These are phyloP conservation scores for Penicillium italicum DNA, from an alignment of 2,329 filamentous ascomycete species.

Conservation along the genomic window DNA sequence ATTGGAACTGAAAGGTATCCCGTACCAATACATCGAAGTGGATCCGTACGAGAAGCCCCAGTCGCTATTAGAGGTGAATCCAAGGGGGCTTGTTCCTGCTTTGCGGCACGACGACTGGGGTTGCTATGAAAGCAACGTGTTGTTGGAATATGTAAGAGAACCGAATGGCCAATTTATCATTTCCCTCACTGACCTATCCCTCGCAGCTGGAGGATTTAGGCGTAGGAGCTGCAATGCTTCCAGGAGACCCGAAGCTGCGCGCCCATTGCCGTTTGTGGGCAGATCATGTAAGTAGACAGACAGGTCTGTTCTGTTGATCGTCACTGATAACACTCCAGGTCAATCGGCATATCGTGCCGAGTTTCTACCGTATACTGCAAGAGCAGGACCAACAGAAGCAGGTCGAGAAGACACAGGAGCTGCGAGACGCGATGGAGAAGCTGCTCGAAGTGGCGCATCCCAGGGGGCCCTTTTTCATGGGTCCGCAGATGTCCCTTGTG, in stretches of 20 bases:
- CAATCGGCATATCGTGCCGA: conserved; percentile 70
- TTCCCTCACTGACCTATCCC: conserved; percentile 7
- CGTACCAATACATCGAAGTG: conserved; percentile 83
- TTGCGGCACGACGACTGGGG: conserved; percentile 76
- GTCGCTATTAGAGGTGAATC: conserved; percentile 69
- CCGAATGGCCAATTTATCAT: not conserved
- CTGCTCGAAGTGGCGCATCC: conserved; percentile 56
- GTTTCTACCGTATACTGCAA: conserved; percentile 71
- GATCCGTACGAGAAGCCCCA: conserved; percentile 74
- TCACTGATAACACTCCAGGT: conserved; percentile 50
- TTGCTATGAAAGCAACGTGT: conserved; percentile 74
- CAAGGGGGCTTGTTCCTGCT: conserved; percentile 70
- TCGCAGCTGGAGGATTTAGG: conserved; percentile 70
- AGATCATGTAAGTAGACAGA: conserved; percentile 60
- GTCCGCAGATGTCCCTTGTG: conserved; percentile 58
- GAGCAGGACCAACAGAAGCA: conserved; percentile 60
- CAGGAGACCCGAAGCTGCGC: conserved; percentile 60
- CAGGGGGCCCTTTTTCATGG: conserved; percentile 67
- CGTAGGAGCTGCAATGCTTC: conserved; percentile 57
- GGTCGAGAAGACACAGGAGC: conserved; percentile 54
- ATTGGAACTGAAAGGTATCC: conserved; percentile 70
- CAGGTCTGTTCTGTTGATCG: not conserved
- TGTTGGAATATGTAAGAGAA: conserved; percentile 73
- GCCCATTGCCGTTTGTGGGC: conserved; percentile 77
- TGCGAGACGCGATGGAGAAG: conserved; percentile 64